Evolutionary conservation across 768 basidiomycete species (phyloP), one percentile per base, ranked within the genome.

Genomic region (Saitozyma sp.): DNA sequence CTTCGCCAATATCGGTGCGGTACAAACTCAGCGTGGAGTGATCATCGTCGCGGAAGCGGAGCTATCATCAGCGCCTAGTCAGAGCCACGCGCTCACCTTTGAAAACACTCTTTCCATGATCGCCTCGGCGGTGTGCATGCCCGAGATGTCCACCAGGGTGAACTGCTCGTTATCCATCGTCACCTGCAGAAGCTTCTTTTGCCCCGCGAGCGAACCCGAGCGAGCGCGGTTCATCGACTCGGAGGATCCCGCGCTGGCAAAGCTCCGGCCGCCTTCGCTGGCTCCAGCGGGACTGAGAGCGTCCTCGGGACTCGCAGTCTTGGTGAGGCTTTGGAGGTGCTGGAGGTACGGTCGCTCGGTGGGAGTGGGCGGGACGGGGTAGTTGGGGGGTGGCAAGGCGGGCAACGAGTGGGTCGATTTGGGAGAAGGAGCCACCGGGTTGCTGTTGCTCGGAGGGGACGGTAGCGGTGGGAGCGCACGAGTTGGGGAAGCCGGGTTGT

Each of bases 1-100:
- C 88, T 37, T 85, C 84, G 62, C 89, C 90, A 70, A 96, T 88
- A 79, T 91, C 89, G 0, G 92, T 95, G 64, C 87, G 88, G 82
- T 90, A 92, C 58, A 98, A 88, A 29, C 87, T 85, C 75, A 88
- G 88, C 38, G 84, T 85, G 8, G 83, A 78, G 74, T 89, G 87
- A 60, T 95, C 91, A 62, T 94, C 93, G 71, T 92, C 91, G 43
- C 84, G 83, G 49, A 97, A 77, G 11, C 76, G 76, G 16, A 80
- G 62, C 75, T 80, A 41, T 39, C n/a, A 41, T 56, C 52, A 59
- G 58, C 53, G 29, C 29, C 29, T 29, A 29, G 29, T 29, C 9
- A 14, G 16, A 0, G 2, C 55, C 17, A 48, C 17, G 16, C 20
- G 56, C 70, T 64, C 54, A 75, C 74, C 64, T 75, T 76, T 42